Evolutionary conservation across 495 filamentous ascomycete genomes (phyloP).

Genomic region (Neurospora sp.): DNA sequence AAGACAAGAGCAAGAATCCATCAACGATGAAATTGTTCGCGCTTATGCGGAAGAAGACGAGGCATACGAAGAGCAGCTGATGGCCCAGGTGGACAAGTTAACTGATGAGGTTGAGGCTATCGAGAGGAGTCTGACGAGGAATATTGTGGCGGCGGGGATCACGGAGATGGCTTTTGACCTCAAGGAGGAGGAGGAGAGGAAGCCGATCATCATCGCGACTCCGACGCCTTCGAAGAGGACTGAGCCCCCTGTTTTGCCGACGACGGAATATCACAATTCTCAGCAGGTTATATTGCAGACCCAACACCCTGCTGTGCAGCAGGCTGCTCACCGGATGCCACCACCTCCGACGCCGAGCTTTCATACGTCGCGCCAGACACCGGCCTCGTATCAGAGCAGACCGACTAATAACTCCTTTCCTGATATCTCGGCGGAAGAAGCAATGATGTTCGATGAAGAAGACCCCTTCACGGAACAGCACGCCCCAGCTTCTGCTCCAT

Average conservation of each 20-base stretch:
- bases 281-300: slow-evolving; percentile 40
- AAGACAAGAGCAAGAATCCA: slow-evolving; percentile 19
- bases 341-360: neutral
- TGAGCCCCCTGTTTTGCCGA: neutral
- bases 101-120: slow-evolving; percentile 19
- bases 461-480: slow-evolving; percentile 17
- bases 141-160: slow-evolving; percentile 26
- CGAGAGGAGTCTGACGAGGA: slow-evolving; percentile 17
- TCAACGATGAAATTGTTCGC: slow-evolving; percentile 25
- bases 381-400: neutral
- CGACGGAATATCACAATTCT: neutral
- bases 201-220: slow-evolving; percentile 8
- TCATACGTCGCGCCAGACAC: neutral
- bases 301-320: slow-evolving; percentile 13
- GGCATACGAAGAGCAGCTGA: slow-evolving; percentile 26
- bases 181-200: slow-evolving; percentile 16
- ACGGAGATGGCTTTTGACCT: slow-evolving; percentile 18
- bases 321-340: neutral
- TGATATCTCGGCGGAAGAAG: slow-evolving; percentile 25
- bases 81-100: slow-evolving; percentile 22
- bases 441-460: slow-evolving; percentile 33
- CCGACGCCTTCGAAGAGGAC: neutral
- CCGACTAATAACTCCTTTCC: neutral
- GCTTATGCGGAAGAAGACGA: slow-evolving; percentile 30
- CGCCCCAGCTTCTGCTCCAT: neutral